These are phyloP conservation scores for Flaveria ramosissima DNA, from an alignment of 129 eudicot genomes.

Conservation along the genomic window DNA sequence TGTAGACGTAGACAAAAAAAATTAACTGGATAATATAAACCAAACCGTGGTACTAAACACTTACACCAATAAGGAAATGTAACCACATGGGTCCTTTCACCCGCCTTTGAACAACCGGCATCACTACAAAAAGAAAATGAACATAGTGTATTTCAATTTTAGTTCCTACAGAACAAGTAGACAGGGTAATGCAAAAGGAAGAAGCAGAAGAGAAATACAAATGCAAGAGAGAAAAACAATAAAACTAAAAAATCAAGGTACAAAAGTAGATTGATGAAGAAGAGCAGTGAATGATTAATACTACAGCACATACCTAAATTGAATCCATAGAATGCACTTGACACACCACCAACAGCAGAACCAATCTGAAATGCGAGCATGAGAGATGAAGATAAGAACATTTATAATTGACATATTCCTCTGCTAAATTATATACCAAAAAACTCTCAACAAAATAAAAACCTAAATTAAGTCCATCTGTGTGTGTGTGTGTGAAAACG, in stretches of 20 bases:
- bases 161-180: slow-evolving; percentile 1
- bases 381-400: not conserved
- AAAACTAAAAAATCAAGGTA: not conserved
- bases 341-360: slow-evolving; percentile 88
- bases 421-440: not conserved
- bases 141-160: not conserved
- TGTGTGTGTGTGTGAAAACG: not conserved
- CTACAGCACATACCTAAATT: slow-evolving; percentile 51
- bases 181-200: slow-evolving; percentile 6
- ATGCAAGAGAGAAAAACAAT: not conserved
- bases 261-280: not conserved
- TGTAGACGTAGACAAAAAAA: not conserved
- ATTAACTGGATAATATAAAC: not conserved
- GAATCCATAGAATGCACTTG: slow-evolving; percentile 86
- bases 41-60: slow-evolving; percentile 30
- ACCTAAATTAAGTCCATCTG: no score
- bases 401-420: not conserved
- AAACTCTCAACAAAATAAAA: not conserved
- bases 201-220: not conserved
- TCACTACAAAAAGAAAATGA: slow-evolving; percentile 44
- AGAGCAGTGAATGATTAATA: slow-evolving; percentile 1
- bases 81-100: slow-evolving; percentile 97
- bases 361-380: slow-evolving; percentile 59
- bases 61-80: slow-evolving; percentile 91
- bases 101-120: slow-evolving; percentile 84